phyloP scores from a whole-genome alignment of 345 rosid genomes.

The rapeseed (Brassica napus) region DNA sequence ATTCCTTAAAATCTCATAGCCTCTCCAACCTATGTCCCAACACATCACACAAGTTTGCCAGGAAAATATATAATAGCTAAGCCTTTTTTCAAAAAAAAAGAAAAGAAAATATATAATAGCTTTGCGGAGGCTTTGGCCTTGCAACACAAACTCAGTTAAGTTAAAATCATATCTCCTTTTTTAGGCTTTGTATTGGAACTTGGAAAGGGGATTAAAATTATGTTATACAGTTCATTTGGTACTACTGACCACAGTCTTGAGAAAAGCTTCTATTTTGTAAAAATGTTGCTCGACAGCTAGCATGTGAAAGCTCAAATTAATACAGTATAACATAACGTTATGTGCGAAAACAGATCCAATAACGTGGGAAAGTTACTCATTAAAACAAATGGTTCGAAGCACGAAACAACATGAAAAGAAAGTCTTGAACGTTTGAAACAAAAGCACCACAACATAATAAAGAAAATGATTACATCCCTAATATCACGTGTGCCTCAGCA shows the following conservation, averaged over 20 bases:
- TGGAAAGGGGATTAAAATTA: background rate
- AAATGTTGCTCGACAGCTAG: too few relatives aligned
- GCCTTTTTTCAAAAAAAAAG: too few relatives aligned
- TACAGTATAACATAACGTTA: background rate
- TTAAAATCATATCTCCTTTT: background rate
- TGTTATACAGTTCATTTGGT: too few relatives aligned
- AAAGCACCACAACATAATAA: too few relatives aligned
- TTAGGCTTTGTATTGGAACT: background rate
- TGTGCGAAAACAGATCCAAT: background rate
- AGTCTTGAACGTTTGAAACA: slow-evolving; percentile 15
- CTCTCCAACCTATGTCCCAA: slow-evolving; percentile 14
- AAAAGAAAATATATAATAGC: slow-evolving; percentile 59
- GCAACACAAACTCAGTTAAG: slow-evolving; percentile 20
- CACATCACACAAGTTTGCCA: slow-evolving; percentile 31
- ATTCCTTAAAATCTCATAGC: slow-evolving; percentile 24
- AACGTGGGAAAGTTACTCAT: slow-evolving; percentile 14
- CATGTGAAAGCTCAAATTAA: too few relatives aligned
- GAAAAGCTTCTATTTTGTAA: too few relatives aligned
- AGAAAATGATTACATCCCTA: too few relatives aligned
- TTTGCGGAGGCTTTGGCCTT: slow-evolving; percentile 59
- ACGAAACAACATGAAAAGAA: slow-evolving; percentile 15
- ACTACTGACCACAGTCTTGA: too few relatives aligned
- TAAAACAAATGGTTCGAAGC: slow-evolving; percentile 21
- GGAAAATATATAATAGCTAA: slow-evolving; percentile 60
- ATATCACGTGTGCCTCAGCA: too few relatives aligned